These are phyloP conservation scores for Kewa caespitosa DNA, from an alignment of 179 eudicot species.

Conservation along the genomic window DNA sequence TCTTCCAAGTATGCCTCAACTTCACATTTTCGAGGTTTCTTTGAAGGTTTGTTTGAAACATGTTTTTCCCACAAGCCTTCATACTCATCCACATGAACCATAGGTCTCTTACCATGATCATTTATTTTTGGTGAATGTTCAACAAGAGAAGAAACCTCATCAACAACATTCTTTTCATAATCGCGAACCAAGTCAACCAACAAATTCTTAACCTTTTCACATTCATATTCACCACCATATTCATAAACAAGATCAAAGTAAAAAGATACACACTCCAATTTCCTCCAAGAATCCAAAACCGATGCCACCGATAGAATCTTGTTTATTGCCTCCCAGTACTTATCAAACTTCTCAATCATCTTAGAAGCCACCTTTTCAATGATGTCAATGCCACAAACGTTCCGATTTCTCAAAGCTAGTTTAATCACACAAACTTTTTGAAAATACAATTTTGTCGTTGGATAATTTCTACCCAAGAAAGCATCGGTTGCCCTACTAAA, in stretches of 20 bases:
- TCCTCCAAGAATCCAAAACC: slow-evolving; percentile 21
- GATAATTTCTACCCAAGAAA: not conserved
- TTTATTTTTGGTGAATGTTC: not conserved
- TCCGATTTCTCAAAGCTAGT: slow-evolving; percentile 1
- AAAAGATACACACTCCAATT: slow-evolving; percentile 7
- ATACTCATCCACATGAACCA: not conserved
- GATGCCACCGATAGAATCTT: slow-evolving; percentile 3
- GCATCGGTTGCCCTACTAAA: not conserved
- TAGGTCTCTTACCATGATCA: not conserved
- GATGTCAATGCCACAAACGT: not conserved
- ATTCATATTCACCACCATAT: not conserved
- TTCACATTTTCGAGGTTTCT: not conserved
- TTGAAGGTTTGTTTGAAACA: not conserved
- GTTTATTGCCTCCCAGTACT: slow-evolving; percentile 4
- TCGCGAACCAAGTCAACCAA: slow-evolving; percentile 10
- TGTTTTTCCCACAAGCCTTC: slow-evolving; percentile 10
- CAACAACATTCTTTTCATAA: not conserved
- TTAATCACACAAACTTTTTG: slow-evolving; percentile 18
- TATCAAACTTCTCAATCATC: slow-evolving; percentile 16
- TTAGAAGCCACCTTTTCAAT: slow-evolving; percentile 1
- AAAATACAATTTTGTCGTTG: slow-evolving; percentile 18
- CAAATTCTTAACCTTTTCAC: slow-evolving; percentile 2
- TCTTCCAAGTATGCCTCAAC: slow-evolving; percentile 20
- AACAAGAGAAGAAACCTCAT: not conserved
- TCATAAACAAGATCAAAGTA: not conserved